Conservation (phyloP, 176 grass and related monocot species). For the Carex myosuroides region DNA sequence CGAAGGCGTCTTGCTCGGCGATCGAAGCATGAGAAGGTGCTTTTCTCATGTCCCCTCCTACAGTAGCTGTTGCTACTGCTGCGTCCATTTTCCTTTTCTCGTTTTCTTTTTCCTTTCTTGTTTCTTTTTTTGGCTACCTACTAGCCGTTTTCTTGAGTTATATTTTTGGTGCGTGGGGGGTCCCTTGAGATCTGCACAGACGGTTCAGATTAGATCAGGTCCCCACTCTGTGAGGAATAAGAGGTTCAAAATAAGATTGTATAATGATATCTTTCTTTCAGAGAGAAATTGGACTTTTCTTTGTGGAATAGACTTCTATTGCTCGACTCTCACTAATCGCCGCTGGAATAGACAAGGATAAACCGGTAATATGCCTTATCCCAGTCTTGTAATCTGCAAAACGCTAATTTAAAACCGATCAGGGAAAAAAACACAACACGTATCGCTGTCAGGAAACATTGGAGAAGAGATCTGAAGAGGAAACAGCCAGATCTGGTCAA, state of each 20-base stretch:
- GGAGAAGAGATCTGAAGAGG: slow-evolving; percentile 15
- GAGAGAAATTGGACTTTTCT: slow-evolving; percentile 2
- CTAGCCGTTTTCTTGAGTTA: slow-evolving; percentile 24
- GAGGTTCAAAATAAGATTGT: not conserved
- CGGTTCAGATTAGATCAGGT: slow-evolving; percentile 19
- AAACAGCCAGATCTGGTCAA: slow-evolving; percentile 19
- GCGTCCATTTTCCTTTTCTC: slow-evolving; percentile 37
- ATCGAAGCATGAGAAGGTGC: slow-evolving; percentile 50
- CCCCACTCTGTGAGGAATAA: not conserved
- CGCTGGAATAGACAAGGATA: not conserved
- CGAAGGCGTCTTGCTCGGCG: slow-evolving; percentile 59
- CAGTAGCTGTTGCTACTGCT: slow-evolving; percentile 11
- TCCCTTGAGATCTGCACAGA: slow-evolving; percentile 23
- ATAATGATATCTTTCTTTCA: not conserved
- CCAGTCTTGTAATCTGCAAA: not conserved
- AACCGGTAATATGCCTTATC: not conserved
- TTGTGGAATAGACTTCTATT: not conserved
- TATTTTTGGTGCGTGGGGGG: slow-evolving; percentile 22
- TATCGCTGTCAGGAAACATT: slow-evolving; percentile 16
- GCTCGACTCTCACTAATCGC: not conserved
- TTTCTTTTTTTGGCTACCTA: slow-evolving; percentile 2
- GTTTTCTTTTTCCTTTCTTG: not conserved
- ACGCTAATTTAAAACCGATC: not conserved
- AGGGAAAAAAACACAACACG: not conserved
- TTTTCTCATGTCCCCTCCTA: slow-evolving; percentile 34